Evolutionary conservation across 1,139 yeast genomes (phyloP).

Genomic region (Spathaspora sp.): DNA sequence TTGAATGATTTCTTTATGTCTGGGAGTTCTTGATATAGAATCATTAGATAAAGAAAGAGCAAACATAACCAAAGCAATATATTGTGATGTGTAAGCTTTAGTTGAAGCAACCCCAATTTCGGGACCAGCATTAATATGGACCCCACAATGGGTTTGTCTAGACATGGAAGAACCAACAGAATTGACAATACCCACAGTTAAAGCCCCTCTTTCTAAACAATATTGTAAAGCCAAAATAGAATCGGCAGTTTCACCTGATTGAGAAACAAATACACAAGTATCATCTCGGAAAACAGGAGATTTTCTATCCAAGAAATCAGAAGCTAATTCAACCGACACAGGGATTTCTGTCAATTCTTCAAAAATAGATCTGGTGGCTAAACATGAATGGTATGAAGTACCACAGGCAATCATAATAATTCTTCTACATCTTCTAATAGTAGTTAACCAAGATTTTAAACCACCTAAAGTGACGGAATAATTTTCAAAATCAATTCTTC

Average conservation of each 20-base stretch:
- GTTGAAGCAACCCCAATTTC: constrained; percentile 99
- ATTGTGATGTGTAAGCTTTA: constrained; percentile 98
- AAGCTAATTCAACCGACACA: constrained; percentile 92
- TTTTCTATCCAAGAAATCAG: constrained; percentile 92
- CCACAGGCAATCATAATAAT: constrained; percentile 99
- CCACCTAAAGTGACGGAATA: constrained; percentile 85
- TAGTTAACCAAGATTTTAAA: constrained; percentile 76
- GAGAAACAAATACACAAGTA: constrained; percentile 95
- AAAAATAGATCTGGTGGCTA: constrained; percentile 93
- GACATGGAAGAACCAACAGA: constrained; percentile 96
- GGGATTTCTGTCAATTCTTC: constrained; percentile 98
- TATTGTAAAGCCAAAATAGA: constrained; percentile 95
- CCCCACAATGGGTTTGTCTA: constrained; percentile 97
- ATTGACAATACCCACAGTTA: constrained; percentile 92
- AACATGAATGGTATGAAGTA: constrained; percentile 96
- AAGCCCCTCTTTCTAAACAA: constrained; percentile 95
- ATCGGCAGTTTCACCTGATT: constrained; percentile 99
- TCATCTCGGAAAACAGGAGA: constrained; percentile 98
- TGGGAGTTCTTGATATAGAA: constrained; percentile 68
- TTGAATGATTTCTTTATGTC: constrained; percentile 83
- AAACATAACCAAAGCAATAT: constrained; percentile 94
- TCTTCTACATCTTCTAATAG: constrained; percentile 92
- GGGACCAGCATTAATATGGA: constrained; percentile 98
- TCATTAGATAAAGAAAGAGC: constrained; percentile 93
- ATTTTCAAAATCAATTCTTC: constrained; percentile 91